Percentiles rank a stretch among this genome's conserved stretches.
phyloP scores from a whole-genome alignment of 345 rosid species.

The Bretschneidera sinensis region DNA sequence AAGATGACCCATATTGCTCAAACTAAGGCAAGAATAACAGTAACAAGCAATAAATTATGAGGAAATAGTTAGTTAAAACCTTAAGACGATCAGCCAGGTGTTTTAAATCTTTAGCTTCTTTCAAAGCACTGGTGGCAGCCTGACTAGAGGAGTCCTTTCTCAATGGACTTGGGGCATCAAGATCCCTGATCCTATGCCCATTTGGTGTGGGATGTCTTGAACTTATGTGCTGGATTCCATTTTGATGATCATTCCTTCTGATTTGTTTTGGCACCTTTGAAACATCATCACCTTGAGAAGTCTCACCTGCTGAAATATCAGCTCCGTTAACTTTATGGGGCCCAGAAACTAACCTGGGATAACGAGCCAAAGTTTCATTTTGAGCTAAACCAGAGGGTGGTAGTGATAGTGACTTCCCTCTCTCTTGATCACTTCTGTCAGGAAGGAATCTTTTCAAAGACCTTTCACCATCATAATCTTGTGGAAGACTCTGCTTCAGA shows the following conservation, averaged over 20 bases:
- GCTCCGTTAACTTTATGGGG: conserved; percentile 32
- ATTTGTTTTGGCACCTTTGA: conserved; percentile 34
- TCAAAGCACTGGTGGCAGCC: conserved; percentile 63
- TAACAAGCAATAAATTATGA: conserved; percentile 10
- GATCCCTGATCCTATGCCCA: conserved; percentile 48
- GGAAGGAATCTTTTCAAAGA: conserved; percentile 19
- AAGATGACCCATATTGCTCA: conserved; percentile 1
- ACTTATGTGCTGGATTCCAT: conserved; percentile 42
- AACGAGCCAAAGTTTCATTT: conserved; percentile 28
- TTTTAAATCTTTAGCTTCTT: conserved; percentile 92
- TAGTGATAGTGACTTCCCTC: conserved; percentile 32
- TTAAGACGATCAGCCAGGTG: conserved; percentile 92
- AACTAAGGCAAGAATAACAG: conserved; percentile 1
- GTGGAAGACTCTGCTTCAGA: conserved; percentile 38
- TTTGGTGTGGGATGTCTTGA: conserved; percentile 41
- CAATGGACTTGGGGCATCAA: conserved; percentile 59
- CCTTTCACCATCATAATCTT: conserved; percentile 32
- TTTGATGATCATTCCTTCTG: conserved; percentile 38
- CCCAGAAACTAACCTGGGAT: conserved; percentile 24
- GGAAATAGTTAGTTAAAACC: conserved; percentile 38
- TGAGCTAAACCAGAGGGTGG: conserved; percentile 45
- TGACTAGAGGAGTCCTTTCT: conserved; percentile 66
- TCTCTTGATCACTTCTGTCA: conserved; percentile 37
- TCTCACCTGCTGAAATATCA: conserved; percentile 19
- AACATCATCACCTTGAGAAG: conserved; percentile 33